These are phyloP conservation scores for Neofusicoccum kwambonambiense DNA, from an alignment of 2,329 filamentous ascomycete species.

Conservation along the genomic window DNA sequence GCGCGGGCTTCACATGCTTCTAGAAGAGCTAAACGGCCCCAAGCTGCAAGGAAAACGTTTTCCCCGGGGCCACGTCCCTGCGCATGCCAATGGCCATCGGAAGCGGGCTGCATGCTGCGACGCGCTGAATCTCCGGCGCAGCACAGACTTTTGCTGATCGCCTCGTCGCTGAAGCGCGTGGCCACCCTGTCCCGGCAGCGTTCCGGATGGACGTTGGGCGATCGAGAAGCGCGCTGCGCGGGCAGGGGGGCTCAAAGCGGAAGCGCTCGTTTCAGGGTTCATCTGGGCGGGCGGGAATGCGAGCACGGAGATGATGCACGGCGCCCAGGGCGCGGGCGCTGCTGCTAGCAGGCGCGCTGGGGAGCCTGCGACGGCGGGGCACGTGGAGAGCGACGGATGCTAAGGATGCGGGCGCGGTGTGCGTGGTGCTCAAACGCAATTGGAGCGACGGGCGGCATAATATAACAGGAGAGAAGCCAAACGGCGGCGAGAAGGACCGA, in stretches of 20 bases:
- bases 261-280: conserved; percentile 3
- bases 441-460: neutral
- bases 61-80: neutral
- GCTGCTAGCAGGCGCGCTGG: neutral
- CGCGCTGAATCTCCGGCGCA: neutral
- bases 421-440: neutral
- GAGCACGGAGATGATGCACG: neutral
- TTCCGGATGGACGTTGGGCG: neutral
- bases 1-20: conserved; percentile 11
- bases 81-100: neutral
- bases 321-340: neutral
- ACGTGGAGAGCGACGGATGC: neutral
- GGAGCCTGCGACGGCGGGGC: neutral
- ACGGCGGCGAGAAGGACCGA: neutral
- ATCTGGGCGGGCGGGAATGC: neutral
- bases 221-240: neutral
- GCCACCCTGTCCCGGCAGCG: conserved; percentile 2
- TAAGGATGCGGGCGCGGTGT: neutral
- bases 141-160: neutral
- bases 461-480: neutral
- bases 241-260: neutral
- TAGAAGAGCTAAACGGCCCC: conserved; percentile 9
- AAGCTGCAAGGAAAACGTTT: conserved; percentile 9
- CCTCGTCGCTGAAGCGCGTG: neutral
- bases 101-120: neutral